Percentiles rank a stretch among this genome's conserved stretches.
Conservation (phyloP, 75 land plant genomes). For the Cunninghamia lanceolata region DNA sequence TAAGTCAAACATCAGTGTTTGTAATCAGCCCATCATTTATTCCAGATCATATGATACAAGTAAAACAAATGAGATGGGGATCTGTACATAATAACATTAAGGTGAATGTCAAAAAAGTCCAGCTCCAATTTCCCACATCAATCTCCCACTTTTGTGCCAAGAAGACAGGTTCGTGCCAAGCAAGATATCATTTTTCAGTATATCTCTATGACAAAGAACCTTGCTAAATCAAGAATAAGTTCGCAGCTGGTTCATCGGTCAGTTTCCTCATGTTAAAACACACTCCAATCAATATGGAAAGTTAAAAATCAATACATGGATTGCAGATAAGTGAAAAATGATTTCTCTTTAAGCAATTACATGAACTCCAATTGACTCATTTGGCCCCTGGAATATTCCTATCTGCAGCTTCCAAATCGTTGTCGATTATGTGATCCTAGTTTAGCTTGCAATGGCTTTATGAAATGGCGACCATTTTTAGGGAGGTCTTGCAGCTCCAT, state of each 20-base stretch:
- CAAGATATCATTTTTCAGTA: not conserved
- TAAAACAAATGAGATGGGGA: not conserved
- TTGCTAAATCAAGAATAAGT: not conserved
- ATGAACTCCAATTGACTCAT: not conserved
- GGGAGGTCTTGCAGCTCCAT: constrained; percentile 52
- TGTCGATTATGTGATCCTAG: not conserved
- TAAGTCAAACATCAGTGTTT: not conserved
- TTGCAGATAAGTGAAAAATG: not conserved
- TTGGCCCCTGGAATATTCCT: not conserved
- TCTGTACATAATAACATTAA: not conserved
- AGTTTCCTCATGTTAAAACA: not conserved
- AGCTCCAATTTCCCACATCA: not conserved
- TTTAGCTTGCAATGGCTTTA: constrained; percentile 7
- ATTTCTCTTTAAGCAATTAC: not conserved
- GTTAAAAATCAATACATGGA: not conserved
- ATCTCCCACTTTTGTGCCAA: not conserved
- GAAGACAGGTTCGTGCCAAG: not conserved
- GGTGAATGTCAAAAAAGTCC: not conserved
- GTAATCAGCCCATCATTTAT: not conserved
- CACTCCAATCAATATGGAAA: not conserved
- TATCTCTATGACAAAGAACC: not conserved
- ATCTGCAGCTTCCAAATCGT: constrained; percentile 5
- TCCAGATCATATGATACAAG: not conserved
- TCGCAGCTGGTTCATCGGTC: not conserved
- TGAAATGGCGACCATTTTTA: constrained; percentile 31